Base-by-base conservation (phyloP, 2,329 filamentous ascomycete genomes). In the Amauroascus verrucosus region DNA sequence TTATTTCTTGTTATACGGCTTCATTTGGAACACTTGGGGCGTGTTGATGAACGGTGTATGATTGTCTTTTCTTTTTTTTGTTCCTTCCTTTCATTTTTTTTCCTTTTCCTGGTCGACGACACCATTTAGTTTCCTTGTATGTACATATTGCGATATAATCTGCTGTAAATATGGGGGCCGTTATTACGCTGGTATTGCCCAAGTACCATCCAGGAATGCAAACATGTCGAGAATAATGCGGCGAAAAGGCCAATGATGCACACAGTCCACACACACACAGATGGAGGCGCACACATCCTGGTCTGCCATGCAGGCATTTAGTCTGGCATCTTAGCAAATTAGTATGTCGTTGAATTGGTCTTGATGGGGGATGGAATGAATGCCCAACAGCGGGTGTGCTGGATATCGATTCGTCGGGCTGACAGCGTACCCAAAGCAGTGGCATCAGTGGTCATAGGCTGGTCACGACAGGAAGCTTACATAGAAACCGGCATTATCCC, bases 401-500 rank as follows among this genome's bases (percentile, higher is more conserved):
- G 35, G 8, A 41, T 41, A 40, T 16, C 32, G 35, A 41, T 43
- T 41, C 48, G 37, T 22, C 22, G 18, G n/a, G 20, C 35, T n/a
- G 14, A 24, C 3, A 30, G 38, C 1, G 26, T 35, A 51, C 38
- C 48, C 48, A 51, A 41, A 24, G 24, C 22, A 40, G 18, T 28
- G 47, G 47, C 37, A 43, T 41, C 48, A 14, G 37, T 32, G 22
- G 5, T 16, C 20, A 51, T 33, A 44, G 37, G 48, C 37, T 40
- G 24, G 48, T 30, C n/a, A 24, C 5, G 16, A 50, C 6, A n/a
- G 18, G 6, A 38, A 4, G 9, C 26, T 30, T 9, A 5, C 9
- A 9, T n/a, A 30, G 26, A 48, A 8, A 51, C 48, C 48, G 48
- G 38, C 28, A 11, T 28, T 44, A 51, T 51, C 48, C 48, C 16